These are phyloP conservation scores for Solanum verrucosum DNA, from an alignment of 257 asterid species.

Conservation along the genomic window DNA sequence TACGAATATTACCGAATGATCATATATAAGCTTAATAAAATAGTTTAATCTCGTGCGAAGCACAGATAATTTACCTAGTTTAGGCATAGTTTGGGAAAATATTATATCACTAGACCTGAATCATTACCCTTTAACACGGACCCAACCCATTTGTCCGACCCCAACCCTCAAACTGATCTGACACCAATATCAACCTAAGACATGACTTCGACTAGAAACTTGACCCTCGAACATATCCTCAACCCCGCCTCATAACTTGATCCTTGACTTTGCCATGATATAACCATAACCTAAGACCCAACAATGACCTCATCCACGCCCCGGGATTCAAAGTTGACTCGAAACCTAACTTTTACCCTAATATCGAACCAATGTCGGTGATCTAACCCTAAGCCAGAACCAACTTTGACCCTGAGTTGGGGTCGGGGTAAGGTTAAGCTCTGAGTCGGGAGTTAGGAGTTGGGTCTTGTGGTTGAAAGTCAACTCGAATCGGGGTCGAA, in stretches of 20 bases:
- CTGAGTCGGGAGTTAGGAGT: background rate
- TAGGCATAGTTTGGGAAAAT: background rate
- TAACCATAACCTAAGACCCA: background rate
- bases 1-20: no score
- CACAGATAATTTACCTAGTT: no score
- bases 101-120: background rate
- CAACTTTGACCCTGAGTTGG: background rate
- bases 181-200: background rate
- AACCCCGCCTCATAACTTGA: background rate
- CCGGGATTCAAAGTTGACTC: accelerated
- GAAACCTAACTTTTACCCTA: accelerated
- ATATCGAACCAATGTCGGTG: background rate
- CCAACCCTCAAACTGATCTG: no score
- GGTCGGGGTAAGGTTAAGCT: background rate
- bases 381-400: background rate
- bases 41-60: no score
- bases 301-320: accelerated
- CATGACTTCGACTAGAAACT: background rate
- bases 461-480: background rate
- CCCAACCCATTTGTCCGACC: accelerated
- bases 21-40: no score
- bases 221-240: background rate
- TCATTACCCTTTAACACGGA: background rate
- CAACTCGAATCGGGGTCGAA: accelerated
- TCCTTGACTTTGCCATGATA: background rate